Conservation (phyloP, 495 filamentous ascomycete species). For the Trichoderma gamsii region DNA sequence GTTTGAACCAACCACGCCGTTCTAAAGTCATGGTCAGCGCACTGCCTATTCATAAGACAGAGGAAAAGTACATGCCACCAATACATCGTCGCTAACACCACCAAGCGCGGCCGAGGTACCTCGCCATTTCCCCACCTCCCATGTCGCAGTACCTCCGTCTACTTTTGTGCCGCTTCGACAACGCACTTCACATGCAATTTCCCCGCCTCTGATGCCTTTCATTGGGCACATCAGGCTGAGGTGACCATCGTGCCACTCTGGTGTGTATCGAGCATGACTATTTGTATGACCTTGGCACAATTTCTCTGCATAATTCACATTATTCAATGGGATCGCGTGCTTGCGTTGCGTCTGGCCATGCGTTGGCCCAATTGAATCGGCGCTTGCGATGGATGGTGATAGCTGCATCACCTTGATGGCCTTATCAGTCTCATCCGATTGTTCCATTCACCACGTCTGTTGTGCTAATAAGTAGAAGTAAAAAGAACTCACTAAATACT, state of each 20-base stretch:
- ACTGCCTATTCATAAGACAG: too few relatives aligned
- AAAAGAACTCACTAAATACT: too few relatives aligned
- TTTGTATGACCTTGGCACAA: not conserved
- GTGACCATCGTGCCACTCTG: slow-evolving; percentile 9
- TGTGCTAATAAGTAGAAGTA: too few relatives aligned
- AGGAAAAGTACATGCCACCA: too few relatives aligned
- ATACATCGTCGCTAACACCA: not conserved
- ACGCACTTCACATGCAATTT: slow-evolving; percentile 1
- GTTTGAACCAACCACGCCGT: too few relatives aligned
- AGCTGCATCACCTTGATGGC: not conserved
- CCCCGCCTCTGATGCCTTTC: not conserved
- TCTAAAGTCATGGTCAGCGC: too few relatives aligned
- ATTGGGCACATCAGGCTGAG: not conserved
- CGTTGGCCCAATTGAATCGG: too few relatives aligned
- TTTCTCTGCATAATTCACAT: not conserved
- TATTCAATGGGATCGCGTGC: too few relatives aligned
- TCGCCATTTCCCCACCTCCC: not conserved
- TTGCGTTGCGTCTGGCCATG: too few relatives aligned
- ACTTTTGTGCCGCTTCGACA: not conserved
- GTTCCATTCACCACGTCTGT: not conserved
- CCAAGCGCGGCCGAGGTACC: not conserved
- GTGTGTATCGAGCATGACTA: not conserved
- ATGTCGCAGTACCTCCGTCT: not conserved
- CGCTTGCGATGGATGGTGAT: too few relatives aligned
- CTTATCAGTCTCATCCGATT: not conserved